Conservation (phyloP, 305 asterid genomes). For the Solanum hybrid region DNA sequence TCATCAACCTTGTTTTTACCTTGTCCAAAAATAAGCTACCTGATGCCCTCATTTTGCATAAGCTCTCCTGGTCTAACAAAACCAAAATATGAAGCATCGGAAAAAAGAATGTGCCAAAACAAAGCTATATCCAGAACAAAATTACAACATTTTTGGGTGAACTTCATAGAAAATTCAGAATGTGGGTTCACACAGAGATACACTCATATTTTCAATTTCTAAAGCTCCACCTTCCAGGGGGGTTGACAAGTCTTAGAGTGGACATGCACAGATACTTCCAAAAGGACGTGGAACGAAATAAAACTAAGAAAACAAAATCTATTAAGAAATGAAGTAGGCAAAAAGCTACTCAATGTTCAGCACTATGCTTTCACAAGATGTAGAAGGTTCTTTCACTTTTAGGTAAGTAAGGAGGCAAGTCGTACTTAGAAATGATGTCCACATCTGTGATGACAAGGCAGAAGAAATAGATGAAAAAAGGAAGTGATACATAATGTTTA, state of each 20-base stretch:
- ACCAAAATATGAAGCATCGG: neutral
- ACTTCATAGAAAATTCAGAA: neutral
- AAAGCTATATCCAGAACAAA: neutral
- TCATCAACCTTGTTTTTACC: neutral
- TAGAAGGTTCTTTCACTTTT: neutral
- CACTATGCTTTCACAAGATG: neutral
- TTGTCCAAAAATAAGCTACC: neutral
- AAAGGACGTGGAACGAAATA: neutral
- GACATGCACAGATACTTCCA: neutral
- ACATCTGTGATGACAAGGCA: neutral
- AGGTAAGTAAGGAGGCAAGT: neutral
- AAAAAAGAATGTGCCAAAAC: neutral
- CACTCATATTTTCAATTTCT: constrained; percentile 1
- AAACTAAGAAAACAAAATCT: neutral
- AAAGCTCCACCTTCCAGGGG: neutral
- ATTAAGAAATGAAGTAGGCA: neutral
- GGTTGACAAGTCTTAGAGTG: neutral
- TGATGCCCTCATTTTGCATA: neutral
- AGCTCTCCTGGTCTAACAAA: neutral
- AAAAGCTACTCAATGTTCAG: neutral
- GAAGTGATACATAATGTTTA: neutral
- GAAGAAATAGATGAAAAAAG: neutral
- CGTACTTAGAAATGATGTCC: neutral
- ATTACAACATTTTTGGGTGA: neutral
- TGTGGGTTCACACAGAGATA: neutral